Evolutionary conservation across 768 basidiomycete species (phyloP).

Genomic region (Cystofilobasidium bisporidii): DNA sequence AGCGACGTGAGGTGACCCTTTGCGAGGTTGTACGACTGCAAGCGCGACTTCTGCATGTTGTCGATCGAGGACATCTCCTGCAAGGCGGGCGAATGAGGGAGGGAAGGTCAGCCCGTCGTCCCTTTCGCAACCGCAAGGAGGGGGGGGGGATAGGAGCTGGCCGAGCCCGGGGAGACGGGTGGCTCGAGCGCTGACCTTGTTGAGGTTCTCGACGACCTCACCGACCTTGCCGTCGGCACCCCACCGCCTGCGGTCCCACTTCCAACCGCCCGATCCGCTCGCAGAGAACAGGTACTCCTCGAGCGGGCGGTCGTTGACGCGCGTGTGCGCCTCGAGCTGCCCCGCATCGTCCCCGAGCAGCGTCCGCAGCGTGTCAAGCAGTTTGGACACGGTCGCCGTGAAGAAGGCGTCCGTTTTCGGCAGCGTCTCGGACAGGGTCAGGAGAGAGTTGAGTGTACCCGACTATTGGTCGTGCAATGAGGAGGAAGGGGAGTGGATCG

Average conservation of each 20-base stretch:
- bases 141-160: slow-evolving; percentile 4
- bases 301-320: slow-evolving; percentile 64
- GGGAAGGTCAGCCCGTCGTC: background rate
- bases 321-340: slow-evolving; percentile 34
- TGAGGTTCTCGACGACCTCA: slow-evolving; percentile 75
- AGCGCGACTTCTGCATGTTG: slow-evolving; percentile 81
- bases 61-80: slow-evolving; percentile 94
- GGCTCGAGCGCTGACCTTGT: slow-evolving; percentile 52
- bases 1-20: slow-evolving; percentile 86
- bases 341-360: slow-evolving; percentile 70
- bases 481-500: background rate
- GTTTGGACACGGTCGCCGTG: slow-evolving; percentile 78
- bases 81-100: background rate
- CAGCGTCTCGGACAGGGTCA: slow-evolving; percentile 80
- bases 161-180: too few relatives aligned
- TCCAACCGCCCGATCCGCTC: slow-evolving; percentile 50
- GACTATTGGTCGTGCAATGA: slow-evolving; percentile 51
- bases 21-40: slow-evolving; percentile 82
- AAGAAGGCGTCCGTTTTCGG: slow-evolving; percentile 85
- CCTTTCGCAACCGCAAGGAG: background rate
- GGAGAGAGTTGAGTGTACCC: slow-evolving; percentile 81
- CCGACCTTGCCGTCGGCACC: slow-evolving; percentile 67
- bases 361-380: slow-evolving; percentile 84
- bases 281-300: slow-evolving; percentile 64
- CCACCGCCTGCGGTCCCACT: slow-evolving; percentile 89